phyloP scores from a whole-genome alignment of 257 asterid genomes.

The Nicotiana undulata region DNA sequence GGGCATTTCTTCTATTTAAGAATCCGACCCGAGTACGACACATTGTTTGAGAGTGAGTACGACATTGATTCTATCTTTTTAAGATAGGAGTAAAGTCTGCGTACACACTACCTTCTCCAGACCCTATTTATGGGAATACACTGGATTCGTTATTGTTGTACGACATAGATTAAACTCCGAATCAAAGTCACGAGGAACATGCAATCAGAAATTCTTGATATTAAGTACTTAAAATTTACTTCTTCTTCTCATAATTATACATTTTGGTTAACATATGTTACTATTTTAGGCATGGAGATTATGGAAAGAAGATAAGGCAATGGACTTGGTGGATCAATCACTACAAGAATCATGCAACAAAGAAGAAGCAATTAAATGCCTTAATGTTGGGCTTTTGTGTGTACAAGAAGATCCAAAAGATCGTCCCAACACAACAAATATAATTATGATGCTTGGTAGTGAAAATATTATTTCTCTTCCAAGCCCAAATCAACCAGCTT shows the following conservation, averaged over 20 bases:
- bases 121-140: too few relatives aligned
- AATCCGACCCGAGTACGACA: too few relatives aligned
- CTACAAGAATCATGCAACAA: neutral
- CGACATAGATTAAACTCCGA: too few relatives aligned
- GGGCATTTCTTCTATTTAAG: too few relatives aligned
- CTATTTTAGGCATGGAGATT: constrained; percentile 4
- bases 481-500: neutral
- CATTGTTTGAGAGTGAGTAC: too few relatives aligned
- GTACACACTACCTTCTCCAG: too few relatives aligned
- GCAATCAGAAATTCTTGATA: too few relatives aligned
- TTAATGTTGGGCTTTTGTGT: constrained; percentile 2
- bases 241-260: neutral
- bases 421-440: neutral
- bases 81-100: too few relatives aligned
- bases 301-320: neutral
- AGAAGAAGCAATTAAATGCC: neutral
- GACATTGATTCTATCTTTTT: too few relatives aligned
- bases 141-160: too few relatives aligned
- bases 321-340: neutral
- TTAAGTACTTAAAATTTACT: too few relatives aligned
- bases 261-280: neutral
- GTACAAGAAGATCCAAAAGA: constrained; percentile 8
- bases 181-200: too few relatives aligned
- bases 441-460: constrained; percentile 1
- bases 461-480: constrained; percentile 1